A percentile compares a stretch with the other conserved stretches of the same genome.
phyloP scores from a whole-genome alignment of 345 rosid species.

The Hypericum perforatum region DNA sequence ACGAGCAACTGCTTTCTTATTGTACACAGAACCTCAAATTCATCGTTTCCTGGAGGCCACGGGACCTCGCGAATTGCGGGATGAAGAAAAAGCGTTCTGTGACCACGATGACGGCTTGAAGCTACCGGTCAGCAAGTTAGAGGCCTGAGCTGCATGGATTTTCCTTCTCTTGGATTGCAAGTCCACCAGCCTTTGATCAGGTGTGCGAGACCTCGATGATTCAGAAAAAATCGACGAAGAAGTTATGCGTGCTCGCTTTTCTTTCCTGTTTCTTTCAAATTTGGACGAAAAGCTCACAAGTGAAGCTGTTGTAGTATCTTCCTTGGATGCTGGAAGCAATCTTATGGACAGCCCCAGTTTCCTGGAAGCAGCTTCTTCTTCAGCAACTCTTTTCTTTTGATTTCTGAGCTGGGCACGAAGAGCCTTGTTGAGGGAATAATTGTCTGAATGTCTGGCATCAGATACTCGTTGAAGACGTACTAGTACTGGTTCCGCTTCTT shows the following conservation, averaged over 20 bases:
- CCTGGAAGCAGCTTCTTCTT: conserved; percentile 68
- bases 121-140: conserved; percentile 49
- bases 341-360: conserved; percentile 71
- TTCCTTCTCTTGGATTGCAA: conserved; percentile 80
- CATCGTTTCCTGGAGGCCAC: too few relatives aligned
- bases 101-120: conserved; percentile 67
- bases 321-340: conserved; percentile 53
- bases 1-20: too few relatives aligned
- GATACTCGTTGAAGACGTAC: conserved; percentile 77
- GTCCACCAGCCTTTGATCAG: conserved; percentile 46
- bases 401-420: conserved; percentile 70
- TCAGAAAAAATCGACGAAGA: conserved; percentile 62
- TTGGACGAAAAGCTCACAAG: conserved; percentile 51
- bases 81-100: conserved; percentile 18
- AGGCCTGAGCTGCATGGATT: conserved; percentile 53
- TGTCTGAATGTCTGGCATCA: conserved; percentile 76
- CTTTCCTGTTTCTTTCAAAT: conserved; percentile 66
- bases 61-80: too few relatives aligned
- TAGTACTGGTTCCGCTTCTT: conserved; percentile 83
- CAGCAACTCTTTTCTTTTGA: conserved; percentile 75
- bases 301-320: conserved; percentile 55
- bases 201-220: conserved; percentile 28
- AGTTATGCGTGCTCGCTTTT: conserved; percentile 63
- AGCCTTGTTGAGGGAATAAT: conserved; percentile 72
- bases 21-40: too few relatives aligned